These are phyloP conservation scores for Eremochloa ophiuroides DNA, from an alignment of 176 grass and related monocot genomes.

Conservation along the genomic window DNA sequence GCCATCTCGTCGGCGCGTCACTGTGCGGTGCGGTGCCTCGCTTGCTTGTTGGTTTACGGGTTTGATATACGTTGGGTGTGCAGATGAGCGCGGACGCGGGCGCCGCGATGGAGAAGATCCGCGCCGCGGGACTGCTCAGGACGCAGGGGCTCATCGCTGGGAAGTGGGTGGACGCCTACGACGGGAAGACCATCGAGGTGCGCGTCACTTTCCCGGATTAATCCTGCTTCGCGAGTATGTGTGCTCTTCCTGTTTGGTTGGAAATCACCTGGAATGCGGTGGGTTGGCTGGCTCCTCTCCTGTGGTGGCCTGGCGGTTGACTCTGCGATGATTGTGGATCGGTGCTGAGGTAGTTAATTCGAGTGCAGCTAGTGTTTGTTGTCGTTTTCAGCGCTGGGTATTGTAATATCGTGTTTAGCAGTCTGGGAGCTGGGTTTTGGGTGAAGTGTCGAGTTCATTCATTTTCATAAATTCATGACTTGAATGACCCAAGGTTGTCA, in stretches of 20 bases:
- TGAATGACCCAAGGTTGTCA: background rate
- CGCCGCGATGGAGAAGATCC: constrained; percentile 55
- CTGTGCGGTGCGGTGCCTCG: background rate
- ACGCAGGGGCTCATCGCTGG: constrained; percentile 76
- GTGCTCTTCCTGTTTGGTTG: background rate
- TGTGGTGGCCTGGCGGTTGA: background rate
- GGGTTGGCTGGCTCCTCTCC: background rate
- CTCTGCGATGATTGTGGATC: background rate
- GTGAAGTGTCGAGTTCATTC: background rate
- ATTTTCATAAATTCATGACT: background rate
- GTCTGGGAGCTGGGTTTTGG: background rate
- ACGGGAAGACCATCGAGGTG: constrained; percentile 87
- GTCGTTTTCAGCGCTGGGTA: background rate
- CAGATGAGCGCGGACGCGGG: constrained; percentile 60
- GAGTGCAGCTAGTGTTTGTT: background rate
- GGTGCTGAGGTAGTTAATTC: background rate
- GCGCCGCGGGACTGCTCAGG: constrained; percentile 68
- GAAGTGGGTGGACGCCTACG: constrained; percentile 78
- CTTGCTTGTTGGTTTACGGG: background rate
- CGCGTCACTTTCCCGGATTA: background rate
- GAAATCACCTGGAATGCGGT: background rate
- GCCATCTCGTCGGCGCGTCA: background rate
- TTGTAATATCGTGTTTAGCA: background rate
- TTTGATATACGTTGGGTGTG: background rate
- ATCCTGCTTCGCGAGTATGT: background rate